Evolutionary conservation across 1,139 yeast species (phyloP).

Genomic region (Hanseniaspora uvarum): DNA sequence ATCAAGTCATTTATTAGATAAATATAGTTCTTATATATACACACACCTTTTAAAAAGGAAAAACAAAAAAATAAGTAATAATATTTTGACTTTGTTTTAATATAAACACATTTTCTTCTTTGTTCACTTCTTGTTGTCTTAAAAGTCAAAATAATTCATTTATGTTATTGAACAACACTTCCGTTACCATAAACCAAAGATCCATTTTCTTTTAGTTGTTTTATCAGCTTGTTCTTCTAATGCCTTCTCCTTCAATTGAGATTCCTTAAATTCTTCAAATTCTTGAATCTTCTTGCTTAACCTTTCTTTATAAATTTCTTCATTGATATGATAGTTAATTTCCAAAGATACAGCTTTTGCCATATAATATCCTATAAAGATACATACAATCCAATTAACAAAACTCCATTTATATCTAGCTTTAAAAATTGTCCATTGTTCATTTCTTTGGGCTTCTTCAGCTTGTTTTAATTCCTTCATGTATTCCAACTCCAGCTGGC

Average conservation of each 20-base stretch:
- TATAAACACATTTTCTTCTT: neutral
- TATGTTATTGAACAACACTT: too few species aligned
- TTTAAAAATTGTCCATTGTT: conserved; percentile 11
- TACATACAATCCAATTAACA: conserved; percentile 12
- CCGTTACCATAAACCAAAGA: conserved; percentile 8
- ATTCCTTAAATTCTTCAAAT: conserved; percentile 3
- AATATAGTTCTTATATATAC: neutral
- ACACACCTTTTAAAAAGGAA: neutral
- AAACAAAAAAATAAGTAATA: too few species aligned
- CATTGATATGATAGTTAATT: conserved; percentile 15
- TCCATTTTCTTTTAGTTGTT: conserved; percentile 4
- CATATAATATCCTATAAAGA: conserved; percentile 13
- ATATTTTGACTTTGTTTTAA: too few species aligned
- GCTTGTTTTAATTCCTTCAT: conserved; percentile 25
- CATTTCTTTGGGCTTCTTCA: conserved; percentile 20
- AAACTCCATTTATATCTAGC: conserved; percentile 13
- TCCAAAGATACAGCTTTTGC: conserved; percentile 15
- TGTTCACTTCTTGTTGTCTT: neutral
- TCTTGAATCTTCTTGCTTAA: conserved; percentile 20
- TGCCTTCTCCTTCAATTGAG: neutral
- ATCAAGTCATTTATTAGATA: neutral
- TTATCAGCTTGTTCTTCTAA: neutral
- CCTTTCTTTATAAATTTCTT: conserved; percentile 9
- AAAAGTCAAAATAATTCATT: too few species aligned
- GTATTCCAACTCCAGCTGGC: conserved; percentile 25